Evolutionary conservation across 495 filamentous ascomycete species (phyloP).

Genomic region (Penicillium silybi): DNA sequence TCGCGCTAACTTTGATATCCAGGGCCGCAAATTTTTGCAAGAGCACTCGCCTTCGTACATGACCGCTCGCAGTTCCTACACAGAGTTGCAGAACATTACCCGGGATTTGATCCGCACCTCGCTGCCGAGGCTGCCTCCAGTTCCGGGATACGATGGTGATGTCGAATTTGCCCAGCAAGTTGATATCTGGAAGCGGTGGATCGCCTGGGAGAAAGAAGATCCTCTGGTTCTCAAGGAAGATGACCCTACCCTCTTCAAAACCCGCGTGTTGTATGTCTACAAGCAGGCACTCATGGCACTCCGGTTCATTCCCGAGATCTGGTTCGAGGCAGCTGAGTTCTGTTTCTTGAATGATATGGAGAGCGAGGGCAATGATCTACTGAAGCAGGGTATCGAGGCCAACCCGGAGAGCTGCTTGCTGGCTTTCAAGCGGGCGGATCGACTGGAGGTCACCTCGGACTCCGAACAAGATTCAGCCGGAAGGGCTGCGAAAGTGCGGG

Average conservation of each 20-base stretch:
- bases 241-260: constrained; percentile 64
- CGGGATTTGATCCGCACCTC: constrained; percentile 72
- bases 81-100: constrained; percentile 78
- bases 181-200: constrained; percentile 90
- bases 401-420: constrained; percentile 92
- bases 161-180: constrained; percentile 81
- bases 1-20: constrained; percentile 16
- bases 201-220: constrained; percentile 90
- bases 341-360: constrained; percentile 75
- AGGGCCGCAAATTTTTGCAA: constrained; percentile 90
- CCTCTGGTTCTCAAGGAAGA: constrained; percentile 79
- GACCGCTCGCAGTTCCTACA: constrained; percentile 84
- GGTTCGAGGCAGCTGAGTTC: constrained; percentile 93
- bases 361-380: constrained; percentile 68
- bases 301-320: constrained; percentile 89
- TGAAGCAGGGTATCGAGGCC: constrained; percentile 75
- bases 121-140: constrained; percentile 75
- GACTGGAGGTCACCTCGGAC: constrained; percentile 67
- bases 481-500: constrained; percentile 70
- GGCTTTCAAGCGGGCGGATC: constrained; percentile 83
- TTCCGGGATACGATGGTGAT: constrained; percentile 81
- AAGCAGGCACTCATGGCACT: constrained; percentile 93
- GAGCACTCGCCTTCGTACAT: constrained; percentile 89
- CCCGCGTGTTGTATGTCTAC: constrained; percentile 82
- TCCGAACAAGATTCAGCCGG: constrained; percentile 64